phyloP scores from a whole-genome alignment of 345 rosid genomes.

The Rhodamnia rubescens region DNA sequence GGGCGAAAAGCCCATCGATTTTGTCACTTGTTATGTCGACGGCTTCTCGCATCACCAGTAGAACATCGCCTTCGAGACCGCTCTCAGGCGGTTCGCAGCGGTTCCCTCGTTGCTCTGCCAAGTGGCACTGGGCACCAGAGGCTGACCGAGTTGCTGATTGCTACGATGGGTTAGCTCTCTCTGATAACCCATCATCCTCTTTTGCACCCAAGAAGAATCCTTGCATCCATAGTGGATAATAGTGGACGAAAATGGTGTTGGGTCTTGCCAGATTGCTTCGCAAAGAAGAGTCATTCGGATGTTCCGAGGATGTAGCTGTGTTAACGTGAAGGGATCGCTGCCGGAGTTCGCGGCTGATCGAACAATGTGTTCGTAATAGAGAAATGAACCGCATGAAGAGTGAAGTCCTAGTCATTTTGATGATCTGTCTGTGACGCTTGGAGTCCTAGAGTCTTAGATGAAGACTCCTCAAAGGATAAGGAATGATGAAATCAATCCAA shows the following conservation, averaged over 20 bases:
- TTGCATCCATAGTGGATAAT: neutral
- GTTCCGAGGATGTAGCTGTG: neutral
- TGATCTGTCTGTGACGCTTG: neutral
- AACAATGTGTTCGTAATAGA: neutral
- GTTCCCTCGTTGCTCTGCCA: neutral
- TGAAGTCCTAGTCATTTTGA: neutral
- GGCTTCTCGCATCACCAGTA: neutral
- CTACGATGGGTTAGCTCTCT: neutral
- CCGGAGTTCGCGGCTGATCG: neutral
- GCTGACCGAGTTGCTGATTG: neutral
- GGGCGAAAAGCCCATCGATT: neutral
- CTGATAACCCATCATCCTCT: neutral
- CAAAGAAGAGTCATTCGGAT: neutral
- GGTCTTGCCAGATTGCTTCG: neutral
- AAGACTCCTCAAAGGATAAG: neutral
- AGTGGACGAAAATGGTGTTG: neutral
- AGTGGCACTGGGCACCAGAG: neutral
- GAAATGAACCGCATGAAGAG: neutral
- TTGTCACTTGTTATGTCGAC: neutral
- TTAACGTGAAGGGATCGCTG: neutral
- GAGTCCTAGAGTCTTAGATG: neutral
- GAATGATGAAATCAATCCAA: neutral
- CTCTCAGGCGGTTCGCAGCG: neutral
- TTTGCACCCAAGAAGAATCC: neutral
- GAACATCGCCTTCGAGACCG: neutral